Base-by-base conservation (phyloP, 371 early-diverging fungal species). In the Neoconidiobolus thromboides region DNA sequence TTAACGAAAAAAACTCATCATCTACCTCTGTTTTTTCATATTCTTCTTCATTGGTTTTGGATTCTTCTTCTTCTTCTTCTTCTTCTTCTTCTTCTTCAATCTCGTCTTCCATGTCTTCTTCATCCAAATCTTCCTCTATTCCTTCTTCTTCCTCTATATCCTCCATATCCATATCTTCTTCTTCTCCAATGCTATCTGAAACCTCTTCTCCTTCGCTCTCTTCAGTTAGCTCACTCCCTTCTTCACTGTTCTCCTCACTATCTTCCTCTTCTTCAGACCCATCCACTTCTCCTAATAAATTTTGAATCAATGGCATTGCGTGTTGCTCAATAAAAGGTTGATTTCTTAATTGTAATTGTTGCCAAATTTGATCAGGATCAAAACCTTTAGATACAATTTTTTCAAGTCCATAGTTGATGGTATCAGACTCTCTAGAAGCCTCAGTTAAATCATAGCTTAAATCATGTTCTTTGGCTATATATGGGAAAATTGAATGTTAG, bases 341-440 rank as follows among this genome's bases (percentile, higher is more conserved):
- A 66, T 93, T 92, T 62, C 84, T 85, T 62, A 87, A 68, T 47
- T 83, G 81, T 60, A 95, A 75, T 67, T 91, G 86, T 72, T 91
- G 90, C 96, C 96, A 95, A 55, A 93, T 81, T 75, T 91, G 92
- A 61, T 86, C 83, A 49, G 76, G 70, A 65, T 90, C 89, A 64
- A 89, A 89, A 0, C 88, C 91, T 46, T 87, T 83, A 2, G 76
- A 72, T 38, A 80, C 72, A 2, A 90, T 66, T 55, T 79, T 64
- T 47, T 70, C 61, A 6, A 65, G 61, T 0, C 46, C 38, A 10
- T 47, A 43, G 5, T n/a, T 26, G 50, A 36, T 14, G 50, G 42
- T n/a, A 14, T 42, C 52, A 51, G 14, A 38, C 37, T 14, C 52
- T 38, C 37, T 51, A 40, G 48, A 37, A 38, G 15, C 39, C 37